Evolutionary conservation across 352 stramenopile species (phyloP).

Genomic region (Pythium phragmitis): DNA sequence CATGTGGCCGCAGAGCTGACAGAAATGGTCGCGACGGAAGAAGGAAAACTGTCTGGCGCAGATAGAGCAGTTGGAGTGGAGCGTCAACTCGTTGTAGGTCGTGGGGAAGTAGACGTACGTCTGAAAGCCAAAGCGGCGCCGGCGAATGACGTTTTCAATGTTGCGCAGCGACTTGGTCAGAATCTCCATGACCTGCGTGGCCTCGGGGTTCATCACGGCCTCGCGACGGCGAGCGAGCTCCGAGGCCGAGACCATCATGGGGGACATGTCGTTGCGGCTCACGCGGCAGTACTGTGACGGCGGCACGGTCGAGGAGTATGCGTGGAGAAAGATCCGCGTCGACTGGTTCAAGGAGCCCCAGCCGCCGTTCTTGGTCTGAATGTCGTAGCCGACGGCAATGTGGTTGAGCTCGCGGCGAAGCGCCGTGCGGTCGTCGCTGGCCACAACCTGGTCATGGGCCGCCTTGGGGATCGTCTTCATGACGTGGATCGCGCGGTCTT

Average conservation of each 20-base stretch:
- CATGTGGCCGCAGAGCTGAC: constrained; percentile 55
- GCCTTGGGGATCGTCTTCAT: constrained; percentile 64
- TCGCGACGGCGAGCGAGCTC: constrained; percentile 39
- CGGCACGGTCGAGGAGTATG: constrained; percentile 48
- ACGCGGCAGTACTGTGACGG: constrained; percentile 34
- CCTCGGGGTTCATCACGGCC: constrained; percentile 49
- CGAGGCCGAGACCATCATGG: constrained; percentile 17
- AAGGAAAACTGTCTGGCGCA: constrained; percentile 52
- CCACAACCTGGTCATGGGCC: constrained; percentile 52
- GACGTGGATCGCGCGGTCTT: constrained; percentile 52
- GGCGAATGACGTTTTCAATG: constrained; percentile 58
- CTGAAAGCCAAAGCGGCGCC: constrained; percentile 66
- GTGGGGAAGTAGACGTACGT: constrained; percentile 62
- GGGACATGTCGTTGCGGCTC: constrained; percentile 17
- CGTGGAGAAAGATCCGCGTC: constrained; percentile 52
- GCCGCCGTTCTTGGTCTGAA: constrained; percentile 31
- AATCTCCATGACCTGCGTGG: constrained; percentile 36
- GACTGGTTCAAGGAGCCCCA: constrained; percentile 34
- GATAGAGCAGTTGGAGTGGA: constrained; percentile 49
- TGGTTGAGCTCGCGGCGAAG: constrained; percentile 54
- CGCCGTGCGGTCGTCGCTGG: constrained; percentile 46
- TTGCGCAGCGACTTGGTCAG: constrained; percentile 50
- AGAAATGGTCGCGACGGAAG: constrained; percentile 48
- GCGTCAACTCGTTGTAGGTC: constrained; percentile 13
- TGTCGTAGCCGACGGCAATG: constrained; percentile 55